Base-by-base conservation (phyloP, 148 eudicot genomes). In the Camellia japonica region DNA sequence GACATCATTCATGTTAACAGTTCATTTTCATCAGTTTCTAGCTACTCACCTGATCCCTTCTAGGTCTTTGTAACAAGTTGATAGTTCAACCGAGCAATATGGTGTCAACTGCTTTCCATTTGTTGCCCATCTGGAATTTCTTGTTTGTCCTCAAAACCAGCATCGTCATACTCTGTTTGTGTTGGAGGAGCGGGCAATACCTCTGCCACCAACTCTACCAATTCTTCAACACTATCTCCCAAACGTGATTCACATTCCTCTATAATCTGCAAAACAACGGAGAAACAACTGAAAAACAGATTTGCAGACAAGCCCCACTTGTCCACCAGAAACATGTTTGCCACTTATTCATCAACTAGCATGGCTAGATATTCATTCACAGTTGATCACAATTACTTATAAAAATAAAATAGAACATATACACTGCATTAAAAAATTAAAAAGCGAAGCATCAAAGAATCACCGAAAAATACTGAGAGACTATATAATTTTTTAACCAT, bases 151-250 rank as follows among this genome's bases (percentile, higher is more conserved):
- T 70, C 67, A 42, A 64, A 80, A 71, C 76, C 75, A 60, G 41
- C 79, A 42, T 76, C 83, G 1, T 82, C 87, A 2, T 76, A 13
- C 23, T 77, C 80, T 54, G 30, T 59, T 74, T 87, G 79, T 14
- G 66, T 62, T 18, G 91, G 87, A 69, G 81, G 87, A 18, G 87
- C 80, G 41, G 97, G 94, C 77, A 94, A 84, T 69, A 91, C 80
- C 81, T 87, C 76, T 18, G n/a, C 76, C 55, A 91, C 78, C 78
- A 89, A 71, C 75, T 88, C 89, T 16, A 72, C 77, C 69, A 94
- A 73, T 70, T 86, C 88, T 2, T 78, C 85, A 16, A 82, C 38
- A 8, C 65, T 67, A 6, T 80, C 89, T 41, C 84, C 90, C 56
- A 87, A 23, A 20, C 97, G 97, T 6, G n/a, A 4, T 2, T 88